A percentile compares a stretch with the other conserved stretches of the same genome.
These are phyloP conservation scores for Leccinum griseonigrum DNA, from an alignment of 1,284 basidiomycete genomes.

Conservation along the genomic window DNA sequence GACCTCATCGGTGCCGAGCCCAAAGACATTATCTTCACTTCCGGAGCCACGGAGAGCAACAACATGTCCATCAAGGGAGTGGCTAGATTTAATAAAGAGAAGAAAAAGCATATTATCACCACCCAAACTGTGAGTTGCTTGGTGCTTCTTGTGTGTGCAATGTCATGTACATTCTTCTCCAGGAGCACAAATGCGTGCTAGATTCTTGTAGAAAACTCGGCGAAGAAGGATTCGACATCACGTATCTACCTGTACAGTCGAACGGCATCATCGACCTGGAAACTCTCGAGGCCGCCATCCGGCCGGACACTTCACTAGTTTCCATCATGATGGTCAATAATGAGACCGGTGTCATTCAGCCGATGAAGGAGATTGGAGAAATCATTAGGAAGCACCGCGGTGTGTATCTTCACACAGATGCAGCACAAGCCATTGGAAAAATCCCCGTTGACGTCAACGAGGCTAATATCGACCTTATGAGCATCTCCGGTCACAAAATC, in stretches of 20 bases:
- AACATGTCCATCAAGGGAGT: conserved; percentile 99
- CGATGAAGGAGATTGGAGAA: conserved; percentile 92
- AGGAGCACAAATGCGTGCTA: conserved; percentile 99
- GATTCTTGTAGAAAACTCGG: conserved; percentile 96
- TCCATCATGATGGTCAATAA: conserved; percentile 99
- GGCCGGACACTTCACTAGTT: conserved; percentile 85
- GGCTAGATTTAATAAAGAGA: conserved; percentile 90
- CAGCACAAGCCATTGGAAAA: conserved; percentile 94
- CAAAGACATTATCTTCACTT: conserved; percentile 98
- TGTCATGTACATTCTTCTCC: conserved; percentile 12
- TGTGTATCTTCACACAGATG: conserved; percentile 96
- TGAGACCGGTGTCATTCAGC: conserved; percentile 99
- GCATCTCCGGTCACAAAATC: conserved; percentile 96
- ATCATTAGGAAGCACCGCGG: conserved; percentile 82
- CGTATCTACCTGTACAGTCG: conserved; percentile 90
- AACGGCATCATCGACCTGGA: conserved; percentile 84
- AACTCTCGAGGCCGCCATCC: conserved; percentile 78
- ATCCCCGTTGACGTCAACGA: conserved; percentile 92
- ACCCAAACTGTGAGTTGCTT: conserved; percentile 73
- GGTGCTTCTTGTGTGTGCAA: background rate
- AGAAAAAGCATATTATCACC: conserved; percentile 89
- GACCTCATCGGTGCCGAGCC: conserved; percentile 90
- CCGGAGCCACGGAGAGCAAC: conserved; percentile 97
- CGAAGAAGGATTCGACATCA: conserved; percentile 97
- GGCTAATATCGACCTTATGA: conserved; percentile 94